Percentiles rank a stretch among this genome's conserved stretches.
Evolutionary conservation across 352 stramenopile species (phyloP).

Genomic region (Hyaloperonospora brassicae): DNA sequence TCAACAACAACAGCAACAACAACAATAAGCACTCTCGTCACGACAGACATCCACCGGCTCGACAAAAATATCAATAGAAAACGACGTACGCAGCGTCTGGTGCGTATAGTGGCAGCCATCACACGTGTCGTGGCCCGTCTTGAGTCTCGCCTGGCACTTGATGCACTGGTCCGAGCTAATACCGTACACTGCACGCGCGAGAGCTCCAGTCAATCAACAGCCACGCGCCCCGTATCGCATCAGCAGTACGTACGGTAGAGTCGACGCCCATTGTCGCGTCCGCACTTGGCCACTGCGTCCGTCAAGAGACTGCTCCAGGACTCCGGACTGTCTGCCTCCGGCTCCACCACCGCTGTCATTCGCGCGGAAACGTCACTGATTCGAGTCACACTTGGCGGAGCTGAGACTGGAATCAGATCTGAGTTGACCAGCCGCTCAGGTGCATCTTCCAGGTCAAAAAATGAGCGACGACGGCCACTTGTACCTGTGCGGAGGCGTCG

Average conservation of each 20-base stretch:
- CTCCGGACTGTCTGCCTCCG: slow-evolving; percentile 5
- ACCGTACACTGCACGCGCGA: slow-evolving; percentile 43
- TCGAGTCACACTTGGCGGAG: too few species aligned
- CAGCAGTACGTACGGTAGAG: slow-evolving; percentile 35
- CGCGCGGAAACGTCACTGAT: neutral
- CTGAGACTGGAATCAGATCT: slow-evolving; percentile 3
- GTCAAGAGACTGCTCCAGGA: slow-evolving; percentile 32
- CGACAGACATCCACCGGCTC: too few species aligned
- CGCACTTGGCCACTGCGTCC: slow-evolving; percentile 43
- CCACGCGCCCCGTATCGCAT: neutral
- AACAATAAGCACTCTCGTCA: neutral
- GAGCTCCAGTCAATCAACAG: slow-evolving; percentile 3
- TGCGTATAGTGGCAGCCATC: slow-evolving; percentile 36
- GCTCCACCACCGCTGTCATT: slow-evolving; percentile 7
- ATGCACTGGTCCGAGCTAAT: slow-evolving; percentile 46
- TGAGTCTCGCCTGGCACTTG: slow-evolving; percentile 37
- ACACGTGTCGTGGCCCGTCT: slow-evolving; percentile 26
- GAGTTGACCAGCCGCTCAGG: neutral
- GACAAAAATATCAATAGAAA: neutral
- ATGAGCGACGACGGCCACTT: slow-evolving; percentile 58
- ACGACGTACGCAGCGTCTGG: slow-evolving; percentile 27
- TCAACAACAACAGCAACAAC: slow-evolving; percentile 1
- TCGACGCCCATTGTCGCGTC: slow-evolving; percentile 37
- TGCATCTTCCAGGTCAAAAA: too few species aligned
- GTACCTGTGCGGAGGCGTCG: slow-evolving; percentile 42